A percentile compares a stretch with the other conserved stretches of the same genome.
Conservation (phyloP, 2,329 filamentous ascomycete species). For the Fusarium sp. region DNA sequence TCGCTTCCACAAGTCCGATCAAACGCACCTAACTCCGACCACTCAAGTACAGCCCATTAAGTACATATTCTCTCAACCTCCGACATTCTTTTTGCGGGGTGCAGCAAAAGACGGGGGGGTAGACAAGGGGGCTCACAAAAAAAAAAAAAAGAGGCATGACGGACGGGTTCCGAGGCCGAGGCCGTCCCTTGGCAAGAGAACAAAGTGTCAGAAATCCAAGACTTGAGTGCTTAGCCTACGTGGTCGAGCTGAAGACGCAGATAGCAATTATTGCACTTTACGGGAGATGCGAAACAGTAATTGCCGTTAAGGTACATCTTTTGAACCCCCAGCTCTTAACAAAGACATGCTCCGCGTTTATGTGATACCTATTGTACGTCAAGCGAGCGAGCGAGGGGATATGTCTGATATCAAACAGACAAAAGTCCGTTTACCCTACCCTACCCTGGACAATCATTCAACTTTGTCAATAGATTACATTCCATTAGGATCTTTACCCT, state of each 20-base stretch:
- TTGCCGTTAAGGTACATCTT: too few species aligned
- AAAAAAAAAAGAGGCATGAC: not conserved
- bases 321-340: too few species aligned
- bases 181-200: not conserved
- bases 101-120: slow-evolving; percentile 21
- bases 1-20: not conserved
- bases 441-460: too few species aligned
- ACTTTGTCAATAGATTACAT: too few species aligned
- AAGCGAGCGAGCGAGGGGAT: too few species aligned
- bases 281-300: not conserved
- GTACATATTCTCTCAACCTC: not conserved
- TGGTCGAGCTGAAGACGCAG: not conserved
- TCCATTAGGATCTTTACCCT: too few species aligned
- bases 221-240: not conserved
- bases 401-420: too few species aligned
- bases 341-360: too few species aligned
- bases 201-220: slow-evolving; percentile 8
- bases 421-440: too few species aligned
- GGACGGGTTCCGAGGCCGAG: not conserved
- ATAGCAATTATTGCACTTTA: not conserved
- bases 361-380: not conserved
- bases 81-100: slow-evolving; percentile 22
- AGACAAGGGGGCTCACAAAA: slow-evolving; percentile 6
- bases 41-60: not conserved
- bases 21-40: not conserved